A percentile compares a stretch with the other conserved stretches of the same genome.
Conservation (phyloP, 2,329 filamentous ascomycete genomes). For the Fusarium agapanthi region DNA sequence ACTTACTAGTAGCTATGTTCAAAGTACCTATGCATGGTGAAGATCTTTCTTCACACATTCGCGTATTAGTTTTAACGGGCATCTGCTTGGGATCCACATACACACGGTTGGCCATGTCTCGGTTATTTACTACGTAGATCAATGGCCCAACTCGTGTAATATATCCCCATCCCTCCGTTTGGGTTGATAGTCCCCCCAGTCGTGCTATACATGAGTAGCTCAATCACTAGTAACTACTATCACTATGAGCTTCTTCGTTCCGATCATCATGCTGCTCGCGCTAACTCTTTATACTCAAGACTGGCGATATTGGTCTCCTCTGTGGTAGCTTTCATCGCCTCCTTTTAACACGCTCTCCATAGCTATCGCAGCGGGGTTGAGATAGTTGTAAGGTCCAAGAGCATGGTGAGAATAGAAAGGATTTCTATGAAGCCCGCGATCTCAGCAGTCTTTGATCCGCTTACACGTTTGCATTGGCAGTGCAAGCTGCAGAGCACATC, state of each 20-base stretch:
- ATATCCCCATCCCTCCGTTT: neutral
- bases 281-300: neutral
- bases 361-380: too few species aligned
- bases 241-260: neutral
- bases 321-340: too few species aligned
- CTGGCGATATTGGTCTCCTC: too few species aligned
- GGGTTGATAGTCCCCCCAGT: neutral
- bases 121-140: neutral
- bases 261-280: neutral
- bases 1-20: neutral
- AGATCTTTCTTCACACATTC: neutral
- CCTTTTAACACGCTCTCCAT: too few species aligned
- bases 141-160: neutral
- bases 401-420: too few species aligned
- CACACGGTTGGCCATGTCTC: neutral
- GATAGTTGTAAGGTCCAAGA: too few species aligned
- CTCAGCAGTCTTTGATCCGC: too few species aligned
- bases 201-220: neutral
- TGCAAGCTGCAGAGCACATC: too few species aligned
- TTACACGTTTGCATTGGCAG: too few species aligned
- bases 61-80: neutral
- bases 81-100: neutral
- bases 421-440: too few species aligned
- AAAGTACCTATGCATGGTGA: neutral
- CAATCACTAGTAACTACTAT: neutral